phyloP scores from a whole-genome alignment of 148 eudicot species.

The Salicornia ramosissima region DNA sequence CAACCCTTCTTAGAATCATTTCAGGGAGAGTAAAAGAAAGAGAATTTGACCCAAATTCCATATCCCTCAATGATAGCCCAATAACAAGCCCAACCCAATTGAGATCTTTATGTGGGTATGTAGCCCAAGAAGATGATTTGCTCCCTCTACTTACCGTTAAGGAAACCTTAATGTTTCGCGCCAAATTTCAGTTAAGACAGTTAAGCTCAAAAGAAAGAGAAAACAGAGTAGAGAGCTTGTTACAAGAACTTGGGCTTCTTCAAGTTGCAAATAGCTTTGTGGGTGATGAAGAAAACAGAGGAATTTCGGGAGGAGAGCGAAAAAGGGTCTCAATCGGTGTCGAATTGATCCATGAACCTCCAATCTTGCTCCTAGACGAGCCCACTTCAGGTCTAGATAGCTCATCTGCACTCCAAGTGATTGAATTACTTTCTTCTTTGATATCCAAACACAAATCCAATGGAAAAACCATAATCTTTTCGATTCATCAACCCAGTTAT shows the following conservation, averaged over 20 bases:
- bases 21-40: slow-evolving; percentile 57
- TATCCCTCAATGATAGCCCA: slow-evolving; percentile 39
- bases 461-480: slow-evolving; percentile 56
- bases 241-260: slow-evolving; percentile 71
- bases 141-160: slow-evolving; percentile 80
- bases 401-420: slow-evolving; percentile 79
- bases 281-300: slow-evolving; percentile 80
- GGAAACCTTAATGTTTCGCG: slow-evolving; percentile 78
- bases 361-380: slow-evolving; percentile 71
- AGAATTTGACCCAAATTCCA: slow-evolving; percentile 47
- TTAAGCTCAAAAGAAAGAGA: slow-evolving; percentile 40
- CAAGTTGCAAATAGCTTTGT: slow-evolving; percentile 73
- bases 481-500: slow-evolving; percentile 92
- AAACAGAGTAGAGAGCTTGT: slow-evolving; percentile 57
- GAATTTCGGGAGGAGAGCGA: slow-evolving; percentile 92
- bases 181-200: slow-evolving; percentile 64
- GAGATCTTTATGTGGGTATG: slow-evolving; percentile 71
- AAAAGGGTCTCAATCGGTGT: slow-evolving; percentile 91
- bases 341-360: slow-evolving; percentile 86
- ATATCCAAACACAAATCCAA: slow-evolving; percentile 55
- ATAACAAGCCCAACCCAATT: slow-evolving; percentile 50
- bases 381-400: slow-evolving; percentile 95
- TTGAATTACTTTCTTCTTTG: slow-evolving; percentile 67
- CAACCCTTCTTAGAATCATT: slow-evolving; percentile 57
- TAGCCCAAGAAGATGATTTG: slow-evolving; percentile 84